Percentiles rank a stretch among this genome's conserved stretches.
phyloP scores from a whole-genome alignment of 73 alveolate genomes.

The Stentor roeselii region DNA sequence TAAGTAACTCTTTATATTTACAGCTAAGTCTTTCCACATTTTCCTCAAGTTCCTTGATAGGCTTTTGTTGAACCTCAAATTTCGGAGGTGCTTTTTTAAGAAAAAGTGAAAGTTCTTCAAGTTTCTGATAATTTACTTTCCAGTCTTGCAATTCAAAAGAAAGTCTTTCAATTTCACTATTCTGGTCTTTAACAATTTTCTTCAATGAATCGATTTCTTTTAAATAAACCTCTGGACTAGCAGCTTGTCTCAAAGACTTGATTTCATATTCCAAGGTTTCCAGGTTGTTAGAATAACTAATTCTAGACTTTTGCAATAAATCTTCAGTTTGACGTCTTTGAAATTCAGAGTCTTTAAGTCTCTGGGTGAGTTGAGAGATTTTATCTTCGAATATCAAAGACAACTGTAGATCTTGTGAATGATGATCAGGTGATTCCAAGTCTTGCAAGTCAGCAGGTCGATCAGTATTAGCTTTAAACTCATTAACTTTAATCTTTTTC shows the following conservation, averaged over 20 bases:
- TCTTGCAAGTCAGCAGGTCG: not conserved
- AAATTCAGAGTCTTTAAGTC: not conserved
- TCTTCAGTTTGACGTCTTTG: no score
- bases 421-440: not conserved
- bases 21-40: not conserved
- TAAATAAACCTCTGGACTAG: no score
- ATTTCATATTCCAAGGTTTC: not conserved
- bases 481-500: not conserved
- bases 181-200: not conserved
- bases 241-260: no score
- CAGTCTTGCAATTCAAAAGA: not conserved
- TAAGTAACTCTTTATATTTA: not conserved
- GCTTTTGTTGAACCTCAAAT: not conserved
- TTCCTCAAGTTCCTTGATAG: not conserved
- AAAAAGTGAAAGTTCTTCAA: no score
- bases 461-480: not conserved
- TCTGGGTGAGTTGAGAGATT: not conserved
- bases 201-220: not conserved
- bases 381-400: not conserved
- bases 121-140: no score
- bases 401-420: not conserved
- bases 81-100: not conserved
- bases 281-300: no score
- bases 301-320: no score
- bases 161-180: not conserved